Percentiles rank a stretch among this genome's conserved stretches.
These are phyloP conservation scores for Calonectria montana DNA, from an alignment of 2,329 filamentous ascomycete species.

Conservation along the genomic window DNA sequence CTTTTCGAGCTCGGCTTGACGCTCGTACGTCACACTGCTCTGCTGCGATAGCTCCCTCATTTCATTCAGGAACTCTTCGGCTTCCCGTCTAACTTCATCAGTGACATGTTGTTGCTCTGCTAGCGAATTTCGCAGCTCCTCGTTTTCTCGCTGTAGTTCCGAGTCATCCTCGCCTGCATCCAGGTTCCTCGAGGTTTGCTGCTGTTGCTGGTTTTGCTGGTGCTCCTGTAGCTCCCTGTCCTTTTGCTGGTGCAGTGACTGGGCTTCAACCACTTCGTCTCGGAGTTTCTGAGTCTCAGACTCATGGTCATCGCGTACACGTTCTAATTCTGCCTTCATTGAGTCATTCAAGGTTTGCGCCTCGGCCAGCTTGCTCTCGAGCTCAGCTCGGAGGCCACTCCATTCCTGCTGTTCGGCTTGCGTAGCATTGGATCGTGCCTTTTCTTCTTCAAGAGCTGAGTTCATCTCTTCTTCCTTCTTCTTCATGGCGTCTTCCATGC, in stretches of 20 bases:
- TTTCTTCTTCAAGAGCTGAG: slow-evolving; percentile 68
- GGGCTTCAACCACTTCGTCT: slow-evolving; percentile 69
- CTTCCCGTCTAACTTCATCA: slow-evolving; percentile 87
- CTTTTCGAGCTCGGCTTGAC: slow-evolving; percentile 81
- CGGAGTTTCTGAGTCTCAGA: slow-evolving; percentile 71
- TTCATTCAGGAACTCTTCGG: slow-evolving; percentile 84
- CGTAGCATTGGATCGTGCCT: slow-evolving; percentile 61
- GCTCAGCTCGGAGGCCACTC: slow-evolving; percentile 70
- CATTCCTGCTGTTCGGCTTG: slow-evolving; percentile 78
- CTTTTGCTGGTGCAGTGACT: slow-evolving; percentile 32
- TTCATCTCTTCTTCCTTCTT: slow-evolving; percentile 75
- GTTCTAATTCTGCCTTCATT: slow-evolving; percentile 82
- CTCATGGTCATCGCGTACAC: slow-evolving; percentile 75
- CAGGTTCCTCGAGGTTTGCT: slow-evolving; percentile 44
- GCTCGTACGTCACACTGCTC: slow-evolving; percentile 81
- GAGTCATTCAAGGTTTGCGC: slow-evolving; percentile 83
- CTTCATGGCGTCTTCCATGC: slow-evolving; percentile 76
- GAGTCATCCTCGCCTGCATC: slow-evolving; percentile 53
- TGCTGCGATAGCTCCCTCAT: slow-evolving; percentile 89
- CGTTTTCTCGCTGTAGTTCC: slow-evolving; percentile 75
- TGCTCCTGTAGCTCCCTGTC: not conserved
- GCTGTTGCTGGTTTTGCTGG: slow-evolving; percentile 35
- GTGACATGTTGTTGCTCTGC: slow-evolving; percentile 84
- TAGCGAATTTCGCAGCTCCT: slow-evolving; percentile 73
- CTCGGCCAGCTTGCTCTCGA: slow-evolving; percentile 80